A percentile compares a stretch with the other conserved stretches of the same genome.
These are phyloP conservation scores for Vaccinium darrowii DNA, from an alignment of 148 eudicot species.

Conservation along the genomic window DNA sequence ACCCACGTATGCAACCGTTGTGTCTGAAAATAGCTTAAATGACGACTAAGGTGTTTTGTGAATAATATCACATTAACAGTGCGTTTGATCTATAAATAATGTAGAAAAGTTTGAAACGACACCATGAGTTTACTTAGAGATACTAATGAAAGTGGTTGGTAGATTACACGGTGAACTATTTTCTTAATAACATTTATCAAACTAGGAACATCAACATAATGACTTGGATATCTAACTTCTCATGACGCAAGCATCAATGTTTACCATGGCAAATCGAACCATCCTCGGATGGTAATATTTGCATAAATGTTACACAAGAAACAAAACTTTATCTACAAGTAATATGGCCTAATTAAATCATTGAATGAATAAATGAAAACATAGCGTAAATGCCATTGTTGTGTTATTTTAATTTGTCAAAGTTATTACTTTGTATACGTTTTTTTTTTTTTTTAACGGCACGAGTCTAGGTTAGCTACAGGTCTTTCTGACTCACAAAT, in stretches of 20 bases:
- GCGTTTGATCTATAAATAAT: not conserved
- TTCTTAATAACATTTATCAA: not conserved
- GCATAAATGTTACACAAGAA: not conserved
- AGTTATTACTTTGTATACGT: not conserved
- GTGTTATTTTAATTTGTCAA: not conserved
- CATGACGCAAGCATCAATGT: not conserved
- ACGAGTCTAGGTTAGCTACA: not conserved
- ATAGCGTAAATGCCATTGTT: not conserved
- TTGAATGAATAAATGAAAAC: not conserved
- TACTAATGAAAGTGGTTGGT: not conserved
- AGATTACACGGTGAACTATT: no score
- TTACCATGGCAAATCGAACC: not conserved
- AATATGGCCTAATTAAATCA: not conserved
- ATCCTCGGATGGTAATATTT: not conserved
- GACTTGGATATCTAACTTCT: not conserved
- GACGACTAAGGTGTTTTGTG: not conserved
- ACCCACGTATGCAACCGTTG: not conserved
- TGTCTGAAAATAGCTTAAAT: not conserved
- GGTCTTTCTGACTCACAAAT: not conserved
- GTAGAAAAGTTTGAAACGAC: not conserved
- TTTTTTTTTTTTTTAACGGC: no score
- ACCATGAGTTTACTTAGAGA: not conserved
- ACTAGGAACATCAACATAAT: not conserved
- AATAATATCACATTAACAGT: not conserved
- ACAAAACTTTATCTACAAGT: not conserved